phyloP scores from a whole-genome alignment of 108 stramenopile genomes.

The Nitzschia palea region DNA sequence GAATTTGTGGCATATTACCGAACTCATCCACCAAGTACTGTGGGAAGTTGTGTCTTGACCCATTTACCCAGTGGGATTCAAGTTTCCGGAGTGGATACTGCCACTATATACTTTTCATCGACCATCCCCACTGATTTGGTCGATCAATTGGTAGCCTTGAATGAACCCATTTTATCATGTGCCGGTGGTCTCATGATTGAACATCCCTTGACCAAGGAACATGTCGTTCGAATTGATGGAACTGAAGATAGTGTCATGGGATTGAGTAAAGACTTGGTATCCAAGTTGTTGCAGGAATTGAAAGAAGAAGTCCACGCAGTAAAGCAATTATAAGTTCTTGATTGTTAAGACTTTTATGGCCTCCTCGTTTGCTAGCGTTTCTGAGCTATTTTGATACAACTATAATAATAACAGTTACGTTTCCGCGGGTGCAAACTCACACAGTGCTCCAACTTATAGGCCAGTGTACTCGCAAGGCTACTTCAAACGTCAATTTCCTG shows the following conservation, averaged over 20 bases:
- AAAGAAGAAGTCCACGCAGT: no score
- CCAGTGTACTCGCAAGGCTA: no score
- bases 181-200: conserved; percentile 89
- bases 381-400: no score
- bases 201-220: conserved; percentile 67
- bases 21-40: conserved; percentile 63
- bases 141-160: conserved; percentile 52
- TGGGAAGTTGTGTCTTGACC: conserved; percentile 69
- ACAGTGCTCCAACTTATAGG: no score
- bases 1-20: conserved; percentile 54
- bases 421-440: no score
- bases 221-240: conserved; percentile 76
- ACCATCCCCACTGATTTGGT: conserved; percentile 46
- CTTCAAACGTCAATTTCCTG: no score
- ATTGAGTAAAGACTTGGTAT: conserved; percentile 66
- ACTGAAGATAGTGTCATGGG: conserved; percentile 89
- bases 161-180: conserved; percentile 71
- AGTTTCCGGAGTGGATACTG: conserved; percentile 76
- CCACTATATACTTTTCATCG: conserved; percentile 65
- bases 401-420: no score
- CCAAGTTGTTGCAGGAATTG: conserved; percentile 46
- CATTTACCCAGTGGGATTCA: conserved; percentile 69
- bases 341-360: no score
- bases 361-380: no score
- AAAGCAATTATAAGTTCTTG: no score